Percentiles rank a stretch among this genome's conserved stretches.
Evolutionary conservation across 257 asterid genomes (phyloP).

Genomic region (Solanum clarkiae): DNA sequence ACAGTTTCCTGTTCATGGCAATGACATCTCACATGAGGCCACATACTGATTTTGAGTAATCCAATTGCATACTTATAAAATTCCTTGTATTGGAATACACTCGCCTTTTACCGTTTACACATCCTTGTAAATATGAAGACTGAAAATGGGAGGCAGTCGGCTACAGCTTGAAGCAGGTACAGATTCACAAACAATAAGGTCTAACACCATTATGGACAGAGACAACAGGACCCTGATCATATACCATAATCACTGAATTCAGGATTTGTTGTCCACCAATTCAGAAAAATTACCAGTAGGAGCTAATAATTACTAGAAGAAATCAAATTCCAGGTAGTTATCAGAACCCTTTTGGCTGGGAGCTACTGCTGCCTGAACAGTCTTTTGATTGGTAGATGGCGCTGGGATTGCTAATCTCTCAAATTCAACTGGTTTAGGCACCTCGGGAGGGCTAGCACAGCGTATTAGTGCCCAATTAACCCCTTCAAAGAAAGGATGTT

Average conservation of each 20-base stretch:
- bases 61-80: not conserved
- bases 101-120: not conserved
- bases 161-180: not conserved
- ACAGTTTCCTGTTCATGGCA: not conserved
- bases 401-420: conserved; percentile 7
- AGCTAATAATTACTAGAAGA: conserved; percentile 17
- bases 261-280: not conserved
- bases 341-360: conserved; percentile 14
- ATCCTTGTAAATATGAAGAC: not conserved
- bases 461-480: conserved; percentile 37
- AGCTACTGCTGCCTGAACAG: not conserved
- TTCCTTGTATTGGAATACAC: not conserved
- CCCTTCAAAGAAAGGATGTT: conserved; percentile 34
- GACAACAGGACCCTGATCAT: not conserved
- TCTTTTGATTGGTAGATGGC: conserved; percentile 10
- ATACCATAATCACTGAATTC: not conserved
- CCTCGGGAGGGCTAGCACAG: conserved; percentile 35
- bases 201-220: not conserved
- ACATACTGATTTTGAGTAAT: not conserved
- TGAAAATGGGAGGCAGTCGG: not conserved
- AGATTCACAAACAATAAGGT: not conserved
- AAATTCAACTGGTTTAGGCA: conserved; percentile 27
- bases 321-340: conserved; percentile 28
- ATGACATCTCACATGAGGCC: not conserved
- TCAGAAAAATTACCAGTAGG: not conserved